phyloP scores from a whole-genome alignment of 371 early-diverging fungal genomes.

The Quaeritorhiza haematococci region DNA sequence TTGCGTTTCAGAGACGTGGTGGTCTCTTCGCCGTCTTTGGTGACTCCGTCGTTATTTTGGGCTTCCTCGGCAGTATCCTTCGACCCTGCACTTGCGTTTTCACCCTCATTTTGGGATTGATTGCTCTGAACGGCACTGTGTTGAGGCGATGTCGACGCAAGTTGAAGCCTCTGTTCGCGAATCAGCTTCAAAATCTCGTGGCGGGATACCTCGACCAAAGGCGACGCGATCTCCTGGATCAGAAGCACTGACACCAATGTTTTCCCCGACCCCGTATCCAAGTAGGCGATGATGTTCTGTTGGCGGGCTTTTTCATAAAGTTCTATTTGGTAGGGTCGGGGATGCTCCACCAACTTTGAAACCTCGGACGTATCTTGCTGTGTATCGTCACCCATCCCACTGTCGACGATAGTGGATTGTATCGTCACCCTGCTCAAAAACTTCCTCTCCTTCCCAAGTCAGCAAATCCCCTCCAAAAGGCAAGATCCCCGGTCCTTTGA shows the following conservation, averaged over 20 bases:
- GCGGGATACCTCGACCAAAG: conserved; percentile 4
- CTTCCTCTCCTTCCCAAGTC: too few relatives aligned
- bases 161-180: background rate
- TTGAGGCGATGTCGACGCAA: background rate
- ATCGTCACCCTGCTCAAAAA: too few relatives aligned
- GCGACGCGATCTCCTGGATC: conserved; percentile 57
- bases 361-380: too few relatives aligned
- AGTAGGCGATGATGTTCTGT: conserved; percentile 74
- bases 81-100: background rate
- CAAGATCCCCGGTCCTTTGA: too few relatives aligned
- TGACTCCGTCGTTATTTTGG: background rate
- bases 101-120: background rate
- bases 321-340: conserved; percentile 69
- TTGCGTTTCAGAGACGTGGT: too few relatives aligned
- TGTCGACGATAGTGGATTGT: too few relatives aligned
- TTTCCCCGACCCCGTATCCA: conserved; percentile 89
- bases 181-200: background rate
- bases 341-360: background rate
- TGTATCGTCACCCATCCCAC: too few relatives aligned
- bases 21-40: background rate
- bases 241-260: conserved; percentile 86
- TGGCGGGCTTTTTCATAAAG: conserved; percentile 60
- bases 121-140: background rate
- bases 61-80: background rate
- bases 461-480: too few relatives aligned